Base-by-base conservation (phyloP, 139 green algal genomes). In the Ettlia oleoabundans region DNA sequence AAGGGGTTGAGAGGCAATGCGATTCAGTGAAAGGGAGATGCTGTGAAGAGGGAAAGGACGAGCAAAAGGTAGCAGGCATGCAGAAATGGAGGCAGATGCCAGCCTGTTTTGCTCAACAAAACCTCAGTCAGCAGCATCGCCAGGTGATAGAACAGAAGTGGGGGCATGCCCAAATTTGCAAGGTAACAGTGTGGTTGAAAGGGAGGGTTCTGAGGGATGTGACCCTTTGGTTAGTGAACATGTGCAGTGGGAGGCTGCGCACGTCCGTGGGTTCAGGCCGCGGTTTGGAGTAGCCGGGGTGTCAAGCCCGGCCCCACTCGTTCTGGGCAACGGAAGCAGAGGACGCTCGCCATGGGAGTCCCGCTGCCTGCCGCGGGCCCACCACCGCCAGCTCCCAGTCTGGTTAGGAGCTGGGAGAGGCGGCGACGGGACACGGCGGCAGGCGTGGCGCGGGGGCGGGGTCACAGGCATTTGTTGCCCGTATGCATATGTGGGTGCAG, bases 311-410 rank as follows among this genome's bases (percentile, higher is more conserved):
- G 63, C 77, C 42, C 55, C 62, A 58, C 55, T 86, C 62, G 41
- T 13, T 86, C 18, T 89, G 66, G 84, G 84, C 84, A 88, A 88
- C 84, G 84, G 84, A 88, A 88, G 84, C 84, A 88, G 84, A 80
- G 63, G 77, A 37, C 41, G 26, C 43, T 65, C 78, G 37, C 78
- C 63, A 83, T 43, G 51, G 35, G 51, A 26, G 40, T 40, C 38
- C 75, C 61, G 58, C 75, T 18, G 58, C 75, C 51, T 15, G 65
- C 65, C 65, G 32, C 65, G 19, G 37, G 65, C 33, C 65, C 7
- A 47, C 71, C 47, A n/a, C 41, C 8, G 53, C 73, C 73, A 80
- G 35, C 73, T 52, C 73, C 73, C 52, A 53, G 73, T 37, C 73
- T 53, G n/a, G 38, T 21, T 19, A 30, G 2, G 73, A 68, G 35